A percentile compares a stretch with the other conserved stretches of the same genome.
Evolutionary conservation across 2,329 filamentous ascomycete species (phyloP).

Genomic region (Trichoderma simmonsii): DNA sequence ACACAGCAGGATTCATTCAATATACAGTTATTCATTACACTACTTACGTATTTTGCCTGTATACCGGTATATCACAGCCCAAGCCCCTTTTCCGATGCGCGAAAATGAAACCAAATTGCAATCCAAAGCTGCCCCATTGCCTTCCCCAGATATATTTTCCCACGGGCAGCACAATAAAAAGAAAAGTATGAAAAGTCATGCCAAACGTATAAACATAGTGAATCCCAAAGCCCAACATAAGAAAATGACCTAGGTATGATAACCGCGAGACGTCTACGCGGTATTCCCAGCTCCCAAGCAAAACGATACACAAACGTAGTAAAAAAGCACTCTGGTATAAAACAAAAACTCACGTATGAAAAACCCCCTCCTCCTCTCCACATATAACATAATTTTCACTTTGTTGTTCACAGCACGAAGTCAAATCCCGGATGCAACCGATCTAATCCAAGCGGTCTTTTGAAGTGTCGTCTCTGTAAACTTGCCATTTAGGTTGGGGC

Average conservation of each 20-base stretch:
- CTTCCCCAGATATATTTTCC: neutral
- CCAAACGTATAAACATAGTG: neutral
- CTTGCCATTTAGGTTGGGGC: constrained; percentile 9
- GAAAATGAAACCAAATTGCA: neutral
- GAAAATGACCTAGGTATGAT: neutral
- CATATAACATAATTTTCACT: neutral
- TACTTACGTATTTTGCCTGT: constrained; percentile 1
- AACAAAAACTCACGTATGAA: constrained; percentile 14
- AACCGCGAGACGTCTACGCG: neutral
- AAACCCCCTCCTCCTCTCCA: neutral
- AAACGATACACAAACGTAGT: neutral
- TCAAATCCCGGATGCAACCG: neutral
- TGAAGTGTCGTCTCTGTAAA: constrained; percentile 4
- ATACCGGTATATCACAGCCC: neutral
- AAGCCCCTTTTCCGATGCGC: neutral
- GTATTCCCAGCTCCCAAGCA: neutral
- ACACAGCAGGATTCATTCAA: neutral
- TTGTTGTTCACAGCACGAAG: neutral
- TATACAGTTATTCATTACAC: constrained; percentile 13
- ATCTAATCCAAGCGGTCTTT: constrained; percentile 2
- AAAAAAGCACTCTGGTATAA: constrained; percentile 20
- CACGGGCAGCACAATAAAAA: neutral
- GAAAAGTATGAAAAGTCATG: neutral
- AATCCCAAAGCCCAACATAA: neutral
- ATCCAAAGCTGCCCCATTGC: neutral